phyloP scores from a whole-genome alignment of 768 basidiomycete species.

The Omphalotus guepiniiformis region DNA sequence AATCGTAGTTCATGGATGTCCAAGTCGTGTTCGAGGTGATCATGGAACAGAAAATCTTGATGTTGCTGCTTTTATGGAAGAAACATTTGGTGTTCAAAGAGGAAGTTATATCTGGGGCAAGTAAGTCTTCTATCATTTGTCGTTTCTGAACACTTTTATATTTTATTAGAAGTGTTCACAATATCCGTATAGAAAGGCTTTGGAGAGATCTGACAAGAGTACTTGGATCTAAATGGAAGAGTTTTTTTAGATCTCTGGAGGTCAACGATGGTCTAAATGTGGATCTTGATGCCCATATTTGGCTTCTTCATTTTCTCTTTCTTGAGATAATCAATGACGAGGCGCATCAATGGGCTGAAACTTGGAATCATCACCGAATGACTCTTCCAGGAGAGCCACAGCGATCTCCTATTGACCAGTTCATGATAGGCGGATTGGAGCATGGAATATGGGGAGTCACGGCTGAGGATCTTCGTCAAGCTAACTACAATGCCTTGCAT shows the following conservation, averaged over 20 bases:
- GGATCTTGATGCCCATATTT: constrained; percentile 18
- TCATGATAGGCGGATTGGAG: too few relatives aligned
- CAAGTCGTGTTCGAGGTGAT: constrained; percentile 27
- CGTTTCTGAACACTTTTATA: background rate
- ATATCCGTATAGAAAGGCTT: constrained; percentile 24
- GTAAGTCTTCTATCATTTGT: too few relatives aligned
- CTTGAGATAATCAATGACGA: constrained; percentile 17
- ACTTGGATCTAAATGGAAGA: constrained; percentile 9
- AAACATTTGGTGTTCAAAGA: too few relatives aligned
- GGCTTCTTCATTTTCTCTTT: constrained; percentile 25
- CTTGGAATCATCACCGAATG: constrained; percentile 18
- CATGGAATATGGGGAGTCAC: too few relatives aligned
- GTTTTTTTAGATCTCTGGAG: constrained; percentile 19
- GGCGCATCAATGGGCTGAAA: constrained; percentile 4
- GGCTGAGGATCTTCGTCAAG: too few relatives aligned
- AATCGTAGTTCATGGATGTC: constrained; percentile 11
- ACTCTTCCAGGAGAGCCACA: too few relatives aligned
- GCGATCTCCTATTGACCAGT: too few relatives aligned
- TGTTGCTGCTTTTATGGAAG: background rate
- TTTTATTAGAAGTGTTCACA: constrained; percentile 20
- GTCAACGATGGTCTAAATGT: constrained; percentile 17
- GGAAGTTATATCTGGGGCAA: too few relatives aligned
- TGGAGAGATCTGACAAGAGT: constrained; percentile 24
- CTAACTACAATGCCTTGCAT: too few relatives aligned
- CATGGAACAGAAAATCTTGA: constrained; percentile 29